A percentile compares a stretch with the other conserved stretches of the same genome.
Conservation (phyloP, 805 yeast species). For the Saturnispora ahearnii region DNA sequence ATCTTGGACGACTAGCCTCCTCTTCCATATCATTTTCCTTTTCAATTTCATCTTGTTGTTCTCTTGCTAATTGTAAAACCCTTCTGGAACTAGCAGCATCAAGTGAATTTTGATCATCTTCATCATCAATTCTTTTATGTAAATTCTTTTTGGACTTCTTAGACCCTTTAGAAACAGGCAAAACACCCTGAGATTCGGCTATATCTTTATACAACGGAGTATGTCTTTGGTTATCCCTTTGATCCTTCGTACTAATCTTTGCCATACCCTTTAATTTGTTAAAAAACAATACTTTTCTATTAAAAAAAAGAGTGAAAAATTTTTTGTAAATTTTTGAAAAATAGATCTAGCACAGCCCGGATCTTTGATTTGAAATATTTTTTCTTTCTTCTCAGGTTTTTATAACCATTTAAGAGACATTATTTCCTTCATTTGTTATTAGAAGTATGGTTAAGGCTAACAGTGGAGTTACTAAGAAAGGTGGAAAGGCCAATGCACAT, state of each 20-base stretch:
- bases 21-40: slow-evolving; percentile 43
- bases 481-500: slow-evolving; percentile 15
- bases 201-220: slow-evolving; percentile 75
- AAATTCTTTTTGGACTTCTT: slow-evolving; percentile 3
- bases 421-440: too few species aligned
- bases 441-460: neutral
- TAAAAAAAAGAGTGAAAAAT: neutral
- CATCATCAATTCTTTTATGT: slow-evolving; percentile 32
- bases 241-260: slow-evolving; percentile 44
- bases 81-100: slow-evolving; percentile 78
- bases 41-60: slow-evolving; percentile 86
- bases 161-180: slow-evolving; percentile 24
- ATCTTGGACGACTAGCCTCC: slow-evolving; percentile 22
- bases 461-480: slow-evolving; percentile 34
- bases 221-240: slow-evolving; percentile 57
- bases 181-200: slow-evolving; percentile 62
- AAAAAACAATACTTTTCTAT: neutral
- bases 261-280: slow-evolving; percentile 40
- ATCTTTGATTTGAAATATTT: neutral
- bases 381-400: neutral
- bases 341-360: slow-evolving; percentile 4
- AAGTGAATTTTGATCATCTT: slow-evolving; percentile 52
- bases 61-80: slow-evolving; percentile 81
- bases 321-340: neutral
- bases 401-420: too few species aligned